These are phyloP conservation scores for Pestalotiopsis sp. DNA, from an alignment of 2,329 filamentous ascomycete genomes.

Conservation along the genomic window DNA sequence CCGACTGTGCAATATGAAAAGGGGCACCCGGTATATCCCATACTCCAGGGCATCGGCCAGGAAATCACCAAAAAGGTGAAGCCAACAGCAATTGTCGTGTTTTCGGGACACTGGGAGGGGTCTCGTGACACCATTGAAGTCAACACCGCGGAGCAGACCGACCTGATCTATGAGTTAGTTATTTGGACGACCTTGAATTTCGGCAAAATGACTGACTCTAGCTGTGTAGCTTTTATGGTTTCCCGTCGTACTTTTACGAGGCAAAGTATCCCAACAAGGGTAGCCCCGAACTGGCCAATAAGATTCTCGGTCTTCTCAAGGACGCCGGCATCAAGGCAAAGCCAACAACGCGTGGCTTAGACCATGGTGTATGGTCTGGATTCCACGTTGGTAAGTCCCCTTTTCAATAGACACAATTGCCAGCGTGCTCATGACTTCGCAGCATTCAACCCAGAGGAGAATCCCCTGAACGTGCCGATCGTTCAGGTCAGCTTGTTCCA, in stretches of 20 bases:
- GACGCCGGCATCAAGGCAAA: slow-evolving; percentile 16
- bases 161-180: slow-evolving; percentile 69
- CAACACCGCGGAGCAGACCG: slow-evolving; percentile 65
- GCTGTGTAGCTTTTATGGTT: slow-evolving; percentile 64
- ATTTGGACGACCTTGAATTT: slow-evolving; percentile 11
- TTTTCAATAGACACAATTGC: neutral
- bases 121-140: slow-evolving; percentile 58
- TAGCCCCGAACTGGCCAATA: slow-evolving; percentile 59
- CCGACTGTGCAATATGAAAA: slow-evolving; percentile 71
- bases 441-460: slow-evolving; percentile 64
- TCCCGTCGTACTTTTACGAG: slow-evolving; percentile 70
- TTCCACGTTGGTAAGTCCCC: slow-evolving; percentile 16
- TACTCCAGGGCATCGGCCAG: slow-evolving; percentile 62
- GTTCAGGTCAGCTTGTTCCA: slow-evolving; percentile 74
- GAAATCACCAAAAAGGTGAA: slow-evolving; percentile 73
- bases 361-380: slow-evolving; percentile 18
- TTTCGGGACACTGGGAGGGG: slow-evolving; percentile 79
- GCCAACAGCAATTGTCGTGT: slow-evolving; percentile 73
- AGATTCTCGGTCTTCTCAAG: slow-evolving; percentile 38
- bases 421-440: neutral
- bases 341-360: slow-evolving; percentile 13
- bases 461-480: slow-evolving; percentile 67
- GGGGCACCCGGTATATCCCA: slow-evolving; percentile 66
- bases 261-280: slow-evolving; percentile 68
- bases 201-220: neutral